A percentile compares a stretch with the other conserved stretches of the same genome.
Conservation (phyloP, 805 yeast species). For the Kurtzmaniella cleridarum region DNA sequence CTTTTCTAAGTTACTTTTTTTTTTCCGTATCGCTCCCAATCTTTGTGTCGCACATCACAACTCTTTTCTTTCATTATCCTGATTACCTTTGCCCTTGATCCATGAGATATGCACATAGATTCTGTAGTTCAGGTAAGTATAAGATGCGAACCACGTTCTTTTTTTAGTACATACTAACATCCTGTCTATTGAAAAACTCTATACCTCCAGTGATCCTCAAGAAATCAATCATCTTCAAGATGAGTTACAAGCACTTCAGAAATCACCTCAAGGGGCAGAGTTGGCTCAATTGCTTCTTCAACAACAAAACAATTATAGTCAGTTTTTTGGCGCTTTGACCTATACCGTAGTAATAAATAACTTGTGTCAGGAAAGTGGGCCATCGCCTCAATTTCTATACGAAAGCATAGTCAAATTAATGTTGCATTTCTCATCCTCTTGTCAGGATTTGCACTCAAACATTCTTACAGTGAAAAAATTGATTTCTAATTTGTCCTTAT, state of each 20-base stretch:
- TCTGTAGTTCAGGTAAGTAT: slow-evolving; percentile 11
- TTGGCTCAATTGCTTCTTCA: slow-evolving; percentile 52
- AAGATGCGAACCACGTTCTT: neutral
- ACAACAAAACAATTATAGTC: slow-evolving; percentile 40
- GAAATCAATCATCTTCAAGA: slow-evolving; percentile 44
- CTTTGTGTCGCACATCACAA: no score
- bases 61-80: no score
- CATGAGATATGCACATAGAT: slow-evolving; percentile 1
- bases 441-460: no score
- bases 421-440: no score
- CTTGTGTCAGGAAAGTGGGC: no score
- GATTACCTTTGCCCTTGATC: no score
- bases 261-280: slow-evolving; percentile 47
- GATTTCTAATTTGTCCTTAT: neutral
- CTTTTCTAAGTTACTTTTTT: no score
- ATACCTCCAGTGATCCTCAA: slow-evolving; percentile 33
- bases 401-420: no score
- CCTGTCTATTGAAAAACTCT: slow-evolving; percentile 39
- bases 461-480: neutral
- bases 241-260: slow-evolving; percentile 55
- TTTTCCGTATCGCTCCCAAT: no score
- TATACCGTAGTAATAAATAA: slow-evolving; percentile 56
- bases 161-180: slow-evolving; percentile 6
- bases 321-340: slow-evolving; percentile 80
- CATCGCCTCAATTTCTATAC: no score